These are phyloP conservation scores for Exidia glandulosa DNA, from an alignment of 768 basidiomycete species.

Conservation along the genomic window DNA sequence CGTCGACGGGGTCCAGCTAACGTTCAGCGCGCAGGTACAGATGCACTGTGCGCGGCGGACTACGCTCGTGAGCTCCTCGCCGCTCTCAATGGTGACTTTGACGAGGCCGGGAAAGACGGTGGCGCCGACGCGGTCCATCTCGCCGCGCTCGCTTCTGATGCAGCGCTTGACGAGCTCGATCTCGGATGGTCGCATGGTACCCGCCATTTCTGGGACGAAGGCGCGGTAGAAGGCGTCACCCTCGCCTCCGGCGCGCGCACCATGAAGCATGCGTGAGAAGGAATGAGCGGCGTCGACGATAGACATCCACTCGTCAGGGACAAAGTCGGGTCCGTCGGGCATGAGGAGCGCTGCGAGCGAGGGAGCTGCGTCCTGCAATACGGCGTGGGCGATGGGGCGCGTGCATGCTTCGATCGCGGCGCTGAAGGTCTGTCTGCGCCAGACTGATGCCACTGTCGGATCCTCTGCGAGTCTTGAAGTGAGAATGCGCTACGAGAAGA, in stretches of 20 bases:
- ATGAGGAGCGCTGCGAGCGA: constrained; percentile 45
- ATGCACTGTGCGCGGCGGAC: constrained; percentile 79
- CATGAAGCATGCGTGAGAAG: constrained; percentile 82
- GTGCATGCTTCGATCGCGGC: constrained; percentile 74
- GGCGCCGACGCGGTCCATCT: constrained; percentile 65
- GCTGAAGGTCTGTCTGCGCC: constrained; percentile 83
- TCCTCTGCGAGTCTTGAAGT: constrained; percentile 41
- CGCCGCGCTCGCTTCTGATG: constrained; percentile 61
- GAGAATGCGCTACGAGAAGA: neutral
- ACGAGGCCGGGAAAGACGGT: constrained; percentile 84
- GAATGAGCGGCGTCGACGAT: constrained; percentile 65
- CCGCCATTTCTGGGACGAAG: constrained; percentile 76
- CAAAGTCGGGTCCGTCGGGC: constrained; percentile 15
- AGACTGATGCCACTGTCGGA: constrained; percentile 79
- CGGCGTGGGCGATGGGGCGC: constrained; percentile 52
- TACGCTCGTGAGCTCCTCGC: constrained; percentile 37
- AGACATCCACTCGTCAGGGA: constrained; percentile 31
- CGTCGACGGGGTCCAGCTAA: neutral
- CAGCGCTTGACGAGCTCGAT: constrained; percentile 82
- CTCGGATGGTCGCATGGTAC: constrained; percentile 60
- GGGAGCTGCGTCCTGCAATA: constrained; percentile 65
- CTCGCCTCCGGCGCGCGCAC: constrained; percentile 33
- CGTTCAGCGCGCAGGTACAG: constrained; percentile 63
- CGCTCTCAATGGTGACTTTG: constrained; percentile 48
- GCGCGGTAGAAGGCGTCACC: constrained; percentile 77